Evolutionary conservation across 2,329 filamentous ascomycete species (phyloP).

Genomic region (Rhexocercosporidium sp.): DNA sequence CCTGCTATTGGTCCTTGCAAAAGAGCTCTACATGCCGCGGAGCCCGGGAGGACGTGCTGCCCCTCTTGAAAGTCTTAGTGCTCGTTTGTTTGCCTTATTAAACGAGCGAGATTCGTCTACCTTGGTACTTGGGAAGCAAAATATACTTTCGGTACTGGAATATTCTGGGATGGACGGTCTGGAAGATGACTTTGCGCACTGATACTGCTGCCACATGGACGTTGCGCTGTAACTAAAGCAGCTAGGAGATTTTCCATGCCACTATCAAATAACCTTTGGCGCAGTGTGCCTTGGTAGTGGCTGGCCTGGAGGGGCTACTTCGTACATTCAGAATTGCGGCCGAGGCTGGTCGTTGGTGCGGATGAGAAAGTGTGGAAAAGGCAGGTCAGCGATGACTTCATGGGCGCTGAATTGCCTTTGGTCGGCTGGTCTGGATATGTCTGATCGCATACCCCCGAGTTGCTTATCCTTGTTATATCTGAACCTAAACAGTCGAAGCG

Average conservation of each 20-base stretch:
- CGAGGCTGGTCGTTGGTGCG: background rate
- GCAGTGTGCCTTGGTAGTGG: background rate
- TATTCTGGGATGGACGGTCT: background rate
- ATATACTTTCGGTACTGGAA: constrained; percentile 8
- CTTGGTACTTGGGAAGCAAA: background rate
- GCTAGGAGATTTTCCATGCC: constrained; percentile 13
- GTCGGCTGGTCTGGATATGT: background rate
- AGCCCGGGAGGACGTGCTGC: constrained; percentile 25
- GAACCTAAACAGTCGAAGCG: background rate
- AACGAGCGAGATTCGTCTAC: constrained; percentile 2
- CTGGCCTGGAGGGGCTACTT: background rate
- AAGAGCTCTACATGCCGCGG: constrained; percentile 21
- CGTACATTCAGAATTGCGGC: no score
- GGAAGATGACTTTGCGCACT: background rate
- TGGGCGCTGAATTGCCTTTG: background rate
- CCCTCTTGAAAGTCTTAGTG: background rate
- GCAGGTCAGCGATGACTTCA: constrained; percentile 1
- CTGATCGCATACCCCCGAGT: background rate
- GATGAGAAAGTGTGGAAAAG: background rate
- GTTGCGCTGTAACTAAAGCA: background rate
- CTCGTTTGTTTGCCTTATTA: background rate
- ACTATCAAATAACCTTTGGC: constrained; percentile 12
- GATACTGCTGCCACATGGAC: background rate
- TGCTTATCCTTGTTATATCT: background rate
- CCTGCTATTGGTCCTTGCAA: background rate